Conservation (phyloP, 495 filamentous ascomycete genomes). For the Ramalina intermedia region DNA sequence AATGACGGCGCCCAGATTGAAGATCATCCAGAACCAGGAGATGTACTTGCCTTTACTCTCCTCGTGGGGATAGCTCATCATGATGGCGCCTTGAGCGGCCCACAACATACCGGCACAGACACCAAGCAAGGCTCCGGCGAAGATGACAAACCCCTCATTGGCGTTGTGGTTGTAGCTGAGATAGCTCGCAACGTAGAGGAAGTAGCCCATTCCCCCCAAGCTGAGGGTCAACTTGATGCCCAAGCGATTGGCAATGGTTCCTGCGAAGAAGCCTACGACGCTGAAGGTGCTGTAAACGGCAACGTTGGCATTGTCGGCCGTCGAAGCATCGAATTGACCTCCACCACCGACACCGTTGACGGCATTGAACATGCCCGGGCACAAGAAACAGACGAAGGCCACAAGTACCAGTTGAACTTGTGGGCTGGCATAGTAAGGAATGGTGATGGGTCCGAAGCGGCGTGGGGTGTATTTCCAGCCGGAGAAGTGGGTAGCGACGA, state of each 20-base stretch:
- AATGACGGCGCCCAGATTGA: conserved; percentile 37
- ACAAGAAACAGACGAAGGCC: conserved; percentile 63
- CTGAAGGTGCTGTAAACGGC: conserved; percentile 50
- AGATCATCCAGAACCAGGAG: conserved; percentile 39
- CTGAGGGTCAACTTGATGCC: conserved; percentile 28
- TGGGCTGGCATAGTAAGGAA: conserved; percentile 65
- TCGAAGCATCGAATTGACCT: conserved; percentile 27
- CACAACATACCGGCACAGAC: conserved; percentile 35
- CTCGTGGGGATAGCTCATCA: conserved; percentile 38
- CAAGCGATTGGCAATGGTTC: conserved; percentile 32
- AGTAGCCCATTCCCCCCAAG: conserved; percentile 33
- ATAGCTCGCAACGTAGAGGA: conserved; percentile 29
- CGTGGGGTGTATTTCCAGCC: conserved; percentile 39
- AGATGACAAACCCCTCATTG: conserved; percentile 63
- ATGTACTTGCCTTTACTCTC: conserved; percentile 34
- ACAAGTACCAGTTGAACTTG: conserved; percentile 34
- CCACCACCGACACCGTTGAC: conserved; percentile 38
- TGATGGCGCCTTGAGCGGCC: conserved; percentile 38
- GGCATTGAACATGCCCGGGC: conserved; percentile 65
- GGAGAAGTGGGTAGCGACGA: neutral
- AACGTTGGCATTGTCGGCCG: conserved; percentile 33
- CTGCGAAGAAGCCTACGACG: conserved; percentile 39
- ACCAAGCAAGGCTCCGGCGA: conserved; percentile 37
- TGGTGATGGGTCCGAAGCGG: conserved; percentile 28
- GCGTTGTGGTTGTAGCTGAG: conserved; percentile 54